These are phyloP conservation scores for Moricandia arvensis DNA, from an alignment of 345 rosid genomes.

Conservation along the genomic window DNA sequence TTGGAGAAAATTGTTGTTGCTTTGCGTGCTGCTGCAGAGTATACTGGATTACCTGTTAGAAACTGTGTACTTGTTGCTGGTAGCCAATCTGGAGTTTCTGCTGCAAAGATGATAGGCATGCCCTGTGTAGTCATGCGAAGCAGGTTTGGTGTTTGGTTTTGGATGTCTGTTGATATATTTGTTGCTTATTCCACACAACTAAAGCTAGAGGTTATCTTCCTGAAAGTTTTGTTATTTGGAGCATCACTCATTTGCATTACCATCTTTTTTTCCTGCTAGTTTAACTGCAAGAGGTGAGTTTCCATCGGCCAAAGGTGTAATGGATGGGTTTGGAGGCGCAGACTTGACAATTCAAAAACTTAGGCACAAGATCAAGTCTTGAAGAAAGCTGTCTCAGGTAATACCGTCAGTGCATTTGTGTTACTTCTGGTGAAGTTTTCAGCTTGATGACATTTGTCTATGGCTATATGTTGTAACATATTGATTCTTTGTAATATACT, in stretches of 20 bases:
- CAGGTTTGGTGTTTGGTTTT: slow-evolving; percentile 49
- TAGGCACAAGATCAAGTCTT: slow-evolving; percentile 42
- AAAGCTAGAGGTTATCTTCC: neutral
- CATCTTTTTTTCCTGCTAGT: slow-evolving; percentile 34
- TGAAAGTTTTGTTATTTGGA: neutral
- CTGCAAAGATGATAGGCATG: slow-evolving; percentile 82
- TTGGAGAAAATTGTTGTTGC: slow-evolving; percentile 73
- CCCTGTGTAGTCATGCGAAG: slow-evolving; percentile 80
- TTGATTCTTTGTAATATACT: slow-evolving; percentile 24
- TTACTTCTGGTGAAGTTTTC: slow-evolving; percentile 7
- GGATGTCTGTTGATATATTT: neutral
- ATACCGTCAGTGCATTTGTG: neutral
- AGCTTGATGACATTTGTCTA: slow-evolving; percentile 6
- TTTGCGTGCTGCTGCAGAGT: slow-evolving; percentile 87
- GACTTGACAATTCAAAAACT: slow-evolving; percentile 70
- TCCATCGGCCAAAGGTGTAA: slow-evolving; percentile 68
- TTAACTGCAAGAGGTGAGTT: slow-evolving; percentile 82
- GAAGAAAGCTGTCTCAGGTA: slow-evolving; percentile 28
- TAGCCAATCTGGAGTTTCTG: slow-evolving; percentile 75
- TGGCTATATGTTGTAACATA: slow-evolving; percentile 14
- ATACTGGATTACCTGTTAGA: slow-evolving; percentile 51
- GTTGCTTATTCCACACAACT: neutral
- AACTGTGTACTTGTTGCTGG: slow-evolving; percentile 85
- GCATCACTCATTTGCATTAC: neutral
- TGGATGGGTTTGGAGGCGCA: slow-evolving; percentile 97